Evolutionary conservation across 225 moss, liverwort and hornwort species (phyloP).

Genomic region (Antitrichia curtipendula): DNA sequence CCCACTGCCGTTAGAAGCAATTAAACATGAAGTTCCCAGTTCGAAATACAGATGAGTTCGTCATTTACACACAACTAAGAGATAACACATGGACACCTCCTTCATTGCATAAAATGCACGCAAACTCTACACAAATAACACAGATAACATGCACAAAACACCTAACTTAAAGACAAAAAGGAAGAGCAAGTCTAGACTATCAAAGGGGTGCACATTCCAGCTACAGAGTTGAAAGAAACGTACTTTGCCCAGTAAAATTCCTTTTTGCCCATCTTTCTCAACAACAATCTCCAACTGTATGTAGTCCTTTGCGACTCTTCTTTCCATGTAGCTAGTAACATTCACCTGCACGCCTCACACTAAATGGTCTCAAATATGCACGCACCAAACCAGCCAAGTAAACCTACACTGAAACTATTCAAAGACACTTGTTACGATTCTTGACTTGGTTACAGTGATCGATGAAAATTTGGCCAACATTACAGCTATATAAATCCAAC

Average conservation of each 20-base stretch:
- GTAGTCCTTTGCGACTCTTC: conserved; percentile 58
- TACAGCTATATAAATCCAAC: not conserved
- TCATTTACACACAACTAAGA: not conserved
- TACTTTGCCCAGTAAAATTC: conserved; percentile 77
- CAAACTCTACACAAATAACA: not conserved
- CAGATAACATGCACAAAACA: not conserved
- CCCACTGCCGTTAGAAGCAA: not conserved
- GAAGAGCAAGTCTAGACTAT: not conserved
- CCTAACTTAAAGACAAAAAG: not conserved
- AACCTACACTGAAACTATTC: not conserved
- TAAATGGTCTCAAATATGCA: not conserved
- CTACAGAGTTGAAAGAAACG: not conserved
- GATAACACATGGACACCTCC: not conserved
- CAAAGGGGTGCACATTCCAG: not conserved
- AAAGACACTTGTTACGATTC: not conserved
- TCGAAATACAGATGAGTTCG: not conserved
- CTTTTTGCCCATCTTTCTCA: conserved; percentile 70
- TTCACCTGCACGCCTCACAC: conserved; percentile 48
- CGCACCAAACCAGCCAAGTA: not conserved
- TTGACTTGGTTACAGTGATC: not conserved
- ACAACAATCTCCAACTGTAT: conserved; percentile 83
- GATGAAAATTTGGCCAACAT: not conserved
- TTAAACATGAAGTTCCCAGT: not conserved
- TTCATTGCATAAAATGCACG: not conserved
- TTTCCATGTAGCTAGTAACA: conserved; percentile 65